A percentile compares a stretch with the other conserved stretches of the same genome.
phyloP scores from a whole-genome alignment of 1,284 basidiomycete species.

The Wallemia hederae region DNA sequence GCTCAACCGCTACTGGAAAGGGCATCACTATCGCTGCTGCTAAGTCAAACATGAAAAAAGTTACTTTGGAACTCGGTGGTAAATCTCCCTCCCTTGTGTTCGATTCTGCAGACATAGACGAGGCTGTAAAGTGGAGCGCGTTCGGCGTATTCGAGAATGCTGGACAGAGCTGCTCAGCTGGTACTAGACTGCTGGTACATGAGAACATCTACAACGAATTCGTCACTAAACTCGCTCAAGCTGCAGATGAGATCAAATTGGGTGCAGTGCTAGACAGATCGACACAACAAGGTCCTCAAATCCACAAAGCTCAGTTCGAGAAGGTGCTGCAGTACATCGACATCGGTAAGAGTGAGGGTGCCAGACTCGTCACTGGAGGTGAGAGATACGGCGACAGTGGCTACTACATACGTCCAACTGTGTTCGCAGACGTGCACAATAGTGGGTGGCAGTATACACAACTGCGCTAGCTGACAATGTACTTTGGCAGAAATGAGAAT shows the following conservation, averaged over 20 bases:
- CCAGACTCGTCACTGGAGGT: constrained; percentile 48
- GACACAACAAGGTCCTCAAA: constrained; percentile 18
- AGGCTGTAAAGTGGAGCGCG: constrained; percentile 6
- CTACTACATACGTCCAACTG: constrained; percentile 41
- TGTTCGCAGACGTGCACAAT: constrained; percentile 13
- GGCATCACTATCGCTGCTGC: constrained; percentile 16
- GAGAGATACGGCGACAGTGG: constrained; percentile 23
- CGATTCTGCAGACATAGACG: constrained; percentile 6
- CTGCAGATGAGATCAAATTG: constrained; percentile 14
- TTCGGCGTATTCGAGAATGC: constrained; percentile 5
- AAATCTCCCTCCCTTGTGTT: constrained; percentile 9
- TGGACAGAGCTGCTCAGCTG: constrained; percentile 7
- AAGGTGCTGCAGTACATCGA: constrained; percentile 72
- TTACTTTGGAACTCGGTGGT: constrained; percentile 16
- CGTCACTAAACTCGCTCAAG: constrained; percentile 10
- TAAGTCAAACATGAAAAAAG: constrained; percentile 15
- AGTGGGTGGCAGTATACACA: constrained; percentile 15
- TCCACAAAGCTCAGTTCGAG: constrained; percentile 32
- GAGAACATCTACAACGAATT: constrained; percentile 11
- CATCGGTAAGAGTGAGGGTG: constrained; percentile 53
- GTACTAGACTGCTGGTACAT: constrained; percentile 6
- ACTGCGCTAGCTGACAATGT: constrained; percentile 11
- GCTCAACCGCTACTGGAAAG: constrained; percentile 13
- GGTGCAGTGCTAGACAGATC: constrained; percentile 16
- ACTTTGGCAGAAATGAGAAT: neutral